phyloP scores from a whole-genome alignment of 352 stramenopile genomes.

The Phytophthora niederhauseri region DNA sequence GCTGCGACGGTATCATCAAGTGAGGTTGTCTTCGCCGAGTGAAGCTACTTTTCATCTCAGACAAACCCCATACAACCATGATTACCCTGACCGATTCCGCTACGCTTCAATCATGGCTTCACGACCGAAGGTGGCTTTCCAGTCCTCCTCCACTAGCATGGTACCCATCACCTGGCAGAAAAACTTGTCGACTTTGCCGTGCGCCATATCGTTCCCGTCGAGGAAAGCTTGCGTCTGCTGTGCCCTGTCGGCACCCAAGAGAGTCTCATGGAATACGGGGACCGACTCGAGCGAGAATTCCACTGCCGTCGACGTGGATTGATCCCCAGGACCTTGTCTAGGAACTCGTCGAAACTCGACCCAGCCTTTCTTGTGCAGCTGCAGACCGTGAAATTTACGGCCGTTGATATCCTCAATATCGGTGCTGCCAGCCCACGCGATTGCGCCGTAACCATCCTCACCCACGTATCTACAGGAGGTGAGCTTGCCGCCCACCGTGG shows the following conservation, averaged over 20 bases:
- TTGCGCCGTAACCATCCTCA: neutral
- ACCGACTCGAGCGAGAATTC: slow-evolving; percentile 49
- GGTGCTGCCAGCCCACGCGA: slow-evolving; percentile 6
- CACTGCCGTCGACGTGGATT: slow-evolving; percentile 37
- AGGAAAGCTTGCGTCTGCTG: slow-evolving; percentile 29
- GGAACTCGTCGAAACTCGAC: slow-evolving; percentile 20
- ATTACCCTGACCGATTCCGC: slow-evolving; percentile 8
- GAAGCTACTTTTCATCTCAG: slow-evolving; percentile 11
- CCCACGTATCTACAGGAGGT: slow-evolving; percentile 14
- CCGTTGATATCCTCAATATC: slow-evolving; percentile 15
- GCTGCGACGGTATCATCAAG: slow-evolving; percentile 8
- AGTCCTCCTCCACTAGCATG: slow-evolving; percentile 29
- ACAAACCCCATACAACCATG: neutral
- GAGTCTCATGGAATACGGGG: slow-evolving; percentile 50
- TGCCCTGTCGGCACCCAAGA: slow-evolving; percentile 36
- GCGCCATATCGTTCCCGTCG: slow-evolving; percentile 16
- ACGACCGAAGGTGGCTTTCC: slow-evolving; percentile 33
- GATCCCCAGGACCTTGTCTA: slow-evolving; percentile 10
- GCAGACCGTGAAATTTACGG: slow-evolving; percentile 7
- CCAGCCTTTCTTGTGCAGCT: slow-evolving; percentile 28
- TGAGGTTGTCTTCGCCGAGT: neutral
- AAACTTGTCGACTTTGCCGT: slow-evolving; percentile 27
- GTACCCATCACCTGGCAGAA: slow-evolving; percentile 31
- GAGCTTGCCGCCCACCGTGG: slow-evolving; percentile 15
- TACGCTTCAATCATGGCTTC: neutral